phyloP scores from a whole-genome alignment of 306 rosid genomes.

The Chamaecrista fasciculata region DNA sequence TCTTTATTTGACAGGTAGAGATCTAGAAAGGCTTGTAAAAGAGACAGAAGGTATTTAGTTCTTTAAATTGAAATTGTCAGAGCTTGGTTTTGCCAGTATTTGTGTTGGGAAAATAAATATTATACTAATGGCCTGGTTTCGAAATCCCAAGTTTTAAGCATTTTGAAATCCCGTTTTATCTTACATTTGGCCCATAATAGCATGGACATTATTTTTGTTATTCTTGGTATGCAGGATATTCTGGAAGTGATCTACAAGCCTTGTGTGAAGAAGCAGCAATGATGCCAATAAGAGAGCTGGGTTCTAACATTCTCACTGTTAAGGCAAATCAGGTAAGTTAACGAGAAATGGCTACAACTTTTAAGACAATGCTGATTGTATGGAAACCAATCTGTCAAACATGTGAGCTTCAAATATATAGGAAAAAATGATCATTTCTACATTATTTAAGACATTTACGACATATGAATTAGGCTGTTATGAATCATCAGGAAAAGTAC shows the following conservation, averaged over 20 bases:
- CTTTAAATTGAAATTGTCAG: background rate
- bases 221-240: slow-evolving; percentile 63
- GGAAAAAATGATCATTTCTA: too few relatives aligned
- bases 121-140: background rate
- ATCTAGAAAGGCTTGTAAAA: slow-evolving; percentile 74
- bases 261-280: slow-evolving; percentile 99
- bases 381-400: too few relatives aligned
- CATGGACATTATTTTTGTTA: background rate
- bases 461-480: too few relatives aligned
- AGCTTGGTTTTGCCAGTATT: background rate
- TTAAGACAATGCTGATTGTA: too few relatives aligned
- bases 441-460: too few relatives aligned
- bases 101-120: background rate
- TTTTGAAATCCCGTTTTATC: slow-evolving; percentile 1
- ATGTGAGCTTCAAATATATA: too few relatives aligned
- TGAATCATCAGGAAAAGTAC: too few relatives aligned
- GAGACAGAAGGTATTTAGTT: slow-evolving; percentile 70
- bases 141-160: background rate
- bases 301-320: slow-evolving; percentile 78
- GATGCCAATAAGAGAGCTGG: slow-evolving; percentile 98
- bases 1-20: slow-evolving; percentile 54
- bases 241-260: slow-evolving; percentile 98
- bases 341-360: slow-evolving; percentile 7
- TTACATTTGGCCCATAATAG: background rate
- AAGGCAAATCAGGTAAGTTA: slow-evolving; percentile 74